A percentile compares a stretch with the other conserved stretches of the same genome.
phyloP scores from a whole-genome alignment of 768 basidiomycete species.

The Hortiboletus flavorubellus region DNA sequence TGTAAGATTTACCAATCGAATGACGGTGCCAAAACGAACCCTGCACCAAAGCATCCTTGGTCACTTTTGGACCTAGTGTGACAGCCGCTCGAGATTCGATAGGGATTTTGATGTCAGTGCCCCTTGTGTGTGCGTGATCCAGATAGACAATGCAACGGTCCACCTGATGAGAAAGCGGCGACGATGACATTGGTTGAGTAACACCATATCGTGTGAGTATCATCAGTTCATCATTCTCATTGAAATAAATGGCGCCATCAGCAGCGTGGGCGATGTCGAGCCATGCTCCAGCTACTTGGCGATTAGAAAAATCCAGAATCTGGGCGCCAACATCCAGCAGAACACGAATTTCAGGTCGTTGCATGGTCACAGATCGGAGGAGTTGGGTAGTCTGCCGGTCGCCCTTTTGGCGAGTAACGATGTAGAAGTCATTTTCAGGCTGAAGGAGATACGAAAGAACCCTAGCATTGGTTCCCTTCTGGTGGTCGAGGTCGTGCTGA shows the following conservation, averaged over 20 bases:
- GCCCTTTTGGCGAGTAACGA: not conserved
- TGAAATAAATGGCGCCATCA: constrained; percentile 27
- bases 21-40: constrained; percentile 18
- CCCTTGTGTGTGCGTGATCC: constrained; percentile 37
- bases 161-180: constrained; percentile 26
- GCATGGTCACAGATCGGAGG: constrained; percentile 28
- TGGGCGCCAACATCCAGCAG: constrained; percentile 55
- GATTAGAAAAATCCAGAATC: constrained; percentile 46
- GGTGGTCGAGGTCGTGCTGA: too few relatives aligned
- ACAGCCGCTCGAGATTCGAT: constrained; percentile 26
- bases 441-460: constrained; percentile 9
- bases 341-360: constrained; percentile 38
- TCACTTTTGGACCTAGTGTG: constrained; percentile 10
- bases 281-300: constrained; percentile 40
- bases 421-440: constrained; percentile 15
- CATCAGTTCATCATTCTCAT: constrained; percentile 26
- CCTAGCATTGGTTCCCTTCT: too few relatives aligned
- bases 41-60: constrained; percentile 33
- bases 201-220: constrained; percentile 23
- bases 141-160: constrained; percentile 34
- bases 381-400: constrained; percentile 3
- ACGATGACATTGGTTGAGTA: constrained; percentile 22
- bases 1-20: not conserved
- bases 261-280: constrained; percentile 19
- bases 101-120: constrained; percentile 37